Conservation (phyloP, 257 asterid genomes). For the Solanum habrochaites region DNA sequence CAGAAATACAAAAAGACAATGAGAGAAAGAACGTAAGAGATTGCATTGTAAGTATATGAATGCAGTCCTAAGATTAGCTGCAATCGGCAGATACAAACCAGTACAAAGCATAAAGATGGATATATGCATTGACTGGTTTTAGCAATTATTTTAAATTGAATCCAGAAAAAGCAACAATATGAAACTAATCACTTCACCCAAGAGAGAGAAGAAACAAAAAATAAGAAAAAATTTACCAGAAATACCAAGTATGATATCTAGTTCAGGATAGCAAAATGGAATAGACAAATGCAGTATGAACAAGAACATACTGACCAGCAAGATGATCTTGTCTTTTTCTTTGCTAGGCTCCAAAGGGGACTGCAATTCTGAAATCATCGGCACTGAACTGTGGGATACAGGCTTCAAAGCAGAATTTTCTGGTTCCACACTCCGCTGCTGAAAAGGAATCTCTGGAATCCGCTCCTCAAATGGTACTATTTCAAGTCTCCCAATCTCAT, state of each 20-base stretch:
- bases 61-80: background rate
- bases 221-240: background rate
- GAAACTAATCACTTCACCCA: background rate
- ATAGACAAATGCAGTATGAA: background rate
- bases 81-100: background rate
- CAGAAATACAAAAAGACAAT: background rate
- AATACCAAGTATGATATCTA: background rate
- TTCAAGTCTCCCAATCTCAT: constrained; percentile 10
- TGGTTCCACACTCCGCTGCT: constrained; percentile 4
- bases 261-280: background rate
- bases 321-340: constrained; percentile 20
- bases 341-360: constrained; percentile 5
- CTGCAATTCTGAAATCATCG: constrained; percentile 13
- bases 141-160: background rate
- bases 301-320: constrained; percentile 33
- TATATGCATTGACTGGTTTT: background rate
- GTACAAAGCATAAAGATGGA: background rate
- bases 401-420: constrained; percentile 12
- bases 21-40: background rate
- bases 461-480: constrained; percentile 20
- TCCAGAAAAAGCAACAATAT: background rate
- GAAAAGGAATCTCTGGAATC: constrained; percentile 5
- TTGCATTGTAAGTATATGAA: background rate
- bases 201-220: background rate
- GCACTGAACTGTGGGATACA: constrained; percentile 1